A percentile compares a stretch with the other conserved stretches of the same genome.
Evolutionary conservation across 148 eudicot genomes (phyloP).

Genomic region (Rhododendron ferrugineum): DNA sequence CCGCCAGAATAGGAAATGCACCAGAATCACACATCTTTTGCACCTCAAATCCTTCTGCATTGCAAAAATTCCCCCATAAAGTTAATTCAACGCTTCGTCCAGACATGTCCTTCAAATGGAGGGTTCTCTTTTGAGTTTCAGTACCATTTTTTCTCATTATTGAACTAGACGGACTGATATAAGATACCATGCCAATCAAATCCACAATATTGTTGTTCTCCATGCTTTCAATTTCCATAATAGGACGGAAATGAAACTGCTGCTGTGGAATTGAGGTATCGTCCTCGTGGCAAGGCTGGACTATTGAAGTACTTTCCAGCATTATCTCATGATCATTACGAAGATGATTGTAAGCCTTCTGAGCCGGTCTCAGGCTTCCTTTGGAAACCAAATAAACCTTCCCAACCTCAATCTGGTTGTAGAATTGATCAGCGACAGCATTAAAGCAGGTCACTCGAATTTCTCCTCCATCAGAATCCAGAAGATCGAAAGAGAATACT

Average conservation of each 20-base stretch:
- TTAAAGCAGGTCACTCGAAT: slow-evolving; percentile 90
- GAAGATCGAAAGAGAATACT: slow-evolving; percentile 91
- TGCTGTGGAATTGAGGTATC: slow-evolving; percentile 61
- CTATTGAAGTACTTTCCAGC: slow-evolving; percentile 57
- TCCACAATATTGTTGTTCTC: slow-evolving; percentile 57
- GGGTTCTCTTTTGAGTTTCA: slow-evolving; percentile 71
- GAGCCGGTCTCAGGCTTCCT: slow-evolving; percentile 76
- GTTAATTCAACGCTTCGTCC: slow-evolving; percentile 83
- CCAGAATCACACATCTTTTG: slow-evolving; percentile 79
- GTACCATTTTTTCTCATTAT: slow-evolving; percentile 77
- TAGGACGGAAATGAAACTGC: slow-evolving; percentile 72
- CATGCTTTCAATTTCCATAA: slow-evolving; percentile 65
- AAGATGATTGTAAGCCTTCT: slow-evolving; percentile 77
- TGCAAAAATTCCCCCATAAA: slow-evolving; percentile 90
- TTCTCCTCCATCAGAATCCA: slow-evolving; percentile 91
- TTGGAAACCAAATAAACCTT: slow-evolving; percentile 73
- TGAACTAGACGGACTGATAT: slow-evolving; percentile 55
- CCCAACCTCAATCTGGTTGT: slow-evolving; percentile 60
- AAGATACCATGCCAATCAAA: slow-evolving; percentile 78
- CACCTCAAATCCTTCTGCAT: slow-evolving; percentile 67
- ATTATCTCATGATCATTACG: slow-evolving; percentile 70
- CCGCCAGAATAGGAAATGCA: slow-evolving; percentile 70
- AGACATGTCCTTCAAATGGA: slow-evolving; percentile 84
- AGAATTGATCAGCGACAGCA: slow-evolving; percentile 83
- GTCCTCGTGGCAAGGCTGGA: slow-evolving; percentile 76